Base-by-base conservation (phyloP, 139 green algal species). In the Monoraphidium neglectum region DNA sequence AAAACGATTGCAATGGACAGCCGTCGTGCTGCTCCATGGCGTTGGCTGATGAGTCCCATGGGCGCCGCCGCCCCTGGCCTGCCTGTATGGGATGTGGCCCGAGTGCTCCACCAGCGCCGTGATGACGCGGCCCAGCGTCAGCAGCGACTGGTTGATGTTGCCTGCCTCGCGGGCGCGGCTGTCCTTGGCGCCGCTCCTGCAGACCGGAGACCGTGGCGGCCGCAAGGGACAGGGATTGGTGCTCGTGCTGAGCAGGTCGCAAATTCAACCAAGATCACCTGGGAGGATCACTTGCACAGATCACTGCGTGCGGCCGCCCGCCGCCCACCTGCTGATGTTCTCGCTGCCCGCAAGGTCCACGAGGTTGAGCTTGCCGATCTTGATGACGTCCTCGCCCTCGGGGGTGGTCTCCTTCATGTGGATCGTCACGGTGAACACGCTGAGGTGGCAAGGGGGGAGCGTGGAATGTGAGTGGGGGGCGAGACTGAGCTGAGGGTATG, bases 281-380 rank as follows among this genome's bases (percentile, higher is more conserved):
- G n/a, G n/a, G n/a, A n/a, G n/a, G n/a, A n/a, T n/a, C n/a, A n/a
- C n/a, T n/a, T n/a, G n/a, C n/a, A n/a, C 12, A 21, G 8, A 8
- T 12, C 43, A 8, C 43, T 8, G 8, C 43, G 43, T 51, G 43
- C 43, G 64, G 30, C 23, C 30, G 30, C 8, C 32, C 51, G 63
- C 60, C 16, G 72, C 91, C 2, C 76, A 95, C 75, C 94, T 83
- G 30, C 82, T 93, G 70, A 99, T 95, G 85, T 98, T 98, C 77
- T 99, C 97, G 0, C 82, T 94, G 33, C 97, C 97, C 12, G 97
- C 97, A 38, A 99, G 87, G 77, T 99, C 97, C 63, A 99, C 97
- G 33, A 99, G 91, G 87, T 99, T 98, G 16, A 99, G 87, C 85
- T 99, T 99, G 72, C 96, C 96, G 5, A 94, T 90, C 71, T 97